Evolutionary conservation across 495 filamentous ascomycete genomes (phyloP).

Genomic region (Aspergillus kassunensis): DNA sequence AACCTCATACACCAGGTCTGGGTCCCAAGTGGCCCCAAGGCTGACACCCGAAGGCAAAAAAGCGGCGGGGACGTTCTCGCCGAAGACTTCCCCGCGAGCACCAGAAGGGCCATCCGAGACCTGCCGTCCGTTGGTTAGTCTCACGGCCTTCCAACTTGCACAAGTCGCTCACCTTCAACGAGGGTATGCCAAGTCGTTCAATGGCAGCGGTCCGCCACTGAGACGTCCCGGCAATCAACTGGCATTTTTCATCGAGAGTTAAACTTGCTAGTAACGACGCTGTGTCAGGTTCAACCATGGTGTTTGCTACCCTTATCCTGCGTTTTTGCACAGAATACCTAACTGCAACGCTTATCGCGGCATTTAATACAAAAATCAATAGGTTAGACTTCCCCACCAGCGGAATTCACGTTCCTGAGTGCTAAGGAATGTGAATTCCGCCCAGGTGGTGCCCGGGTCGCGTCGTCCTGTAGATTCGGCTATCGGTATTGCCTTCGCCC

Average conservation of each 20-base stretch:
- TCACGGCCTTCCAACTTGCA: too few relatives aligned
- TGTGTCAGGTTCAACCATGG: background rate
- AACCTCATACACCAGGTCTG: background rate
- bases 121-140: background rate
- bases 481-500: too few relatives aligned
- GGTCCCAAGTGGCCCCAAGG: slow-evolving; percentile 3
- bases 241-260: slow-evolving; percentile 5
- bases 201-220: background rate
- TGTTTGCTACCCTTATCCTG: too few relatives aligned
- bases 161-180: background rate
- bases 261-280: background rate
- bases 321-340: too few relatives aligned
- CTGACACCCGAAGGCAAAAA: background rate
- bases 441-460: too few relatives aligned
- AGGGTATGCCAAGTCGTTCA: slow-evolving; percentile 1
- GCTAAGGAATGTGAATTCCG: too few relatives aligned
- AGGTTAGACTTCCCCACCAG: too few relatives aligned
- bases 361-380: too few relatives aligned
- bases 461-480: too few relatives aligned
- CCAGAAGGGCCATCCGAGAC: slow-evolving; percentile 2
- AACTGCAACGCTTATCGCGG: too few relatives aligned
- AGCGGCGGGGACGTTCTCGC: background rate
- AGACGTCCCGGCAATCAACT: background rate
- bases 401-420: too few relatives aligned
- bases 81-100: background rate